Percentiles rank a stretch among this genome's conserved stretches.
Evolutionary conservation across 1,139 yeast genomes (phyloP).

Genomic region (Magnusiomyces paraingens): DNA sequence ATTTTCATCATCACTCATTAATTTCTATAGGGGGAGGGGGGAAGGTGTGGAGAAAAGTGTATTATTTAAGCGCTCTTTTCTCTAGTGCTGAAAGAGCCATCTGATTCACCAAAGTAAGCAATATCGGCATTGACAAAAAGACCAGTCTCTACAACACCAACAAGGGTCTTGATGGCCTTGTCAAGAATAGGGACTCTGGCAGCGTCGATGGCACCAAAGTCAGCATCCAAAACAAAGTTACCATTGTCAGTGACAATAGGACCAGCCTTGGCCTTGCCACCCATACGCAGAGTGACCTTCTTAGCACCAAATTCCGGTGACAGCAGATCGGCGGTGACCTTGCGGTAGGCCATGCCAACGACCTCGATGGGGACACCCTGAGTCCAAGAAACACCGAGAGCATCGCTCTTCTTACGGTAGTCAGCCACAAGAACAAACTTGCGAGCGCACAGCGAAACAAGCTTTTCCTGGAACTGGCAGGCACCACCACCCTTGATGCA

Average conservation of each 20-base stretch:
- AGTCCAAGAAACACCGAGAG: constrained; percentile 73
- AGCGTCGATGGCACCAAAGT: constrained; percentile 78
- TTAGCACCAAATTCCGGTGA: constrained; percentile 52
- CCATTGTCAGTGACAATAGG: constrained; percentile 97
- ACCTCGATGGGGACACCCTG: constrained; percentile 95
- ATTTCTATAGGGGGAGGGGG: background rate
- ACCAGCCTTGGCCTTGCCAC: constrained; percentile 91
- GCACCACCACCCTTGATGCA: constrained; percentile 99
- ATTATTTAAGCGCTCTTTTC: background rate
- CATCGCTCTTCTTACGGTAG: constrained; percentile 65
- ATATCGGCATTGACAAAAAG: constrained; percentile 68
- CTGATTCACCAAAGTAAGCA: constrained; percentile 83
- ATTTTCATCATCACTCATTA: background rate
- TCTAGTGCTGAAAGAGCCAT: constrained; percentile 42
- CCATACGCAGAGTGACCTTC: constrained; percentile 65
- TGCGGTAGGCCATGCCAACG: constrained; percentile 80
- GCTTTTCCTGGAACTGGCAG: constrained; percentile 91
- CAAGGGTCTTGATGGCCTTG: constrained; percentile 58
- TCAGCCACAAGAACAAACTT: constrained; percentile 89
- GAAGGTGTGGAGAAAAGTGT: background rate
- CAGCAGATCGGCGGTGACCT: constrained; percentile 57
- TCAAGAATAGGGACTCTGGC: constrained; percentile 46
- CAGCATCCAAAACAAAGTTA: constrained; percentile 88
- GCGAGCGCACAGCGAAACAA: constrained; percentile 77
- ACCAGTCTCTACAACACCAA: constrained; percentile 98